Base-by-base conservation (phyloP, 768 basidiomycete species). In the Antrodiella citrinella region DNA sequence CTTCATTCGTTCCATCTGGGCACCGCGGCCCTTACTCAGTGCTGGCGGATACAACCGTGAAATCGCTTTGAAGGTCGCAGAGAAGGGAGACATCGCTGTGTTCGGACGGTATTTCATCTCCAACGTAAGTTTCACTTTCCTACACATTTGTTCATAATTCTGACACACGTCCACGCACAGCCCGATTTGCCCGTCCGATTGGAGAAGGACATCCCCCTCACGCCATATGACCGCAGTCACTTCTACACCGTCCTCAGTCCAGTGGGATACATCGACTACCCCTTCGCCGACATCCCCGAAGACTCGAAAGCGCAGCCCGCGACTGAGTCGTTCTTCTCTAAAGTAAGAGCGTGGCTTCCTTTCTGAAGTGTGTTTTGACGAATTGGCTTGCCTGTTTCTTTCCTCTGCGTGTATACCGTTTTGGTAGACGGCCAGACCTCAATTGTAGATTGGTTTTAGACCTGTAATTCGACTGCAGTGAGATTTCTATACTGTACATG, bases 1-100 rank as follows among this genome's bases (percentile, higher is more conserved):
- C 47, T 57, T 57, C 47, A 42, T 57, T 3, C 44, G 54, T 5
- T 47, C 48, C 69, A 70, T 63, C 9, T 57, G 54, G 57, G 18
- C 19, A 2, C 51, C 47, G 12, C 43, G 53, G 26, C 51, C 52
- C 30, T 52, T 63, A 23, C 54, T 65, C 41, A 45, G 47, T 30
- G 57, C 61, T 18, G 61, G 59, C 12, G 63, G 58, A 11, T 61
- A 62, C 48, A 51, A 40, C 3, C 55, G 54, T 4, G 44, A 57
- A 25, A 52, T 45, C 9, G 61, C 59, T n/a, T 21, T 51, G 25
- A 26, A 55, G 18, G 50, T 45, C 19, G 61, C 60, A 13, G 42
- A 50, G 42, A 53, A 43, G 18, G 49, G 51, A 18, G 48, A 53
- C 23, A 35, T 53, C 25, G 39, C 49, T 23, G 54, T 44, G 10